phyloP scores from a whole-genome alignment of 1,139 yeast species.

The Scheffersomyces illinoinensis region DNA sequence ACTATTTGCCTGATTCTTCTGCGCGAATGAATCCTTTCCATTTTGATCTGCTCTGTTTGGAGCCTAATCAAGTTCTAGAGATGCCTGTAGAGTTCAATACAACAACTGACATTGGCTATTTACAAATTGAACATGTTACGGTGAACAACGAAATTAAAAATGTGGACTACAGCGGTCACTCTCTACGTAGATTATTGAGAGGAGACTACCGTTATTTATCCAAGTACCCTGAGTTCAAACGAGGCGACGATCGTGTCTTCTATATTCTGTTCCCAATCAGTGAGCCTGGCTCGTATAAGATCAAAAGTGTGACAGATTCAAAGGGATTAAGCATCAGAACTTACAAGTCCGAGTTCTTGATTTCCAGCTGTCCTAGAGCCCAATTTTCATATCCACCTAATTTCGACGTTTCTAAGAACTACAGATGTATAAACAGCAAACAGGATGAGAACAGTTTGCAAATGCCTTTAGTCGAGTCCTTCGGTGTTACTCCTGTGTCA shows the following conservation, averaged over 20 bases:
- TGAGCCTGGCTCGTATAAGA: slow-evolving; percentile 72
- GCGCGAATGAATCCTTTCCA: slow-evolving; percentile 80
- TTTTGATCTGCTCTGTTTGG: slow-evolving; percentile 60
- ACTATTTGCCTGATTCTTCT: slow-evolving; percentile 88
- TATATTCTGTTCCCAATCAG: slow-evolving; percentile 60
- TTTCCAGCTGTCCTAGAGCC: slow-evolving; percentile 80
- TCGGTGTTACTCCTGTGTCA: slow-evolving; percentile 77
- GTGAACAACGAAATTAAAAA: slow-evolving; percentile 50
- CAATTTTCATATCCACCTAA: slow-evolving; percentile 39
- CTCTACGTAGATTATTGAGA: slow-evolving; percentile 47
- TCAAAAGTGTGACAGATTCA: slow-evolving; percentile 64
- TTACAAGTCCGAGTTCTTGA: slow-evolving; percentile 61
- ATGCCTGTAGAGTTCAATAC: slow-evolving; percentile 85
- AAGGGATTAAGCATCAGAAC: slow-evolving; percentile 66
- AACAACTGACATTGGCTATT: slow-evolving; percentile 65
- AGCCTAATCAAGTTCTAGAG: slow-evolving; percentile 25
- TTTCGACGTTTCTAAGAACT: slow-evolving; percentile 23
- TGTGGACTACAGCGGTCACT: slow-evolving; percentile 57
- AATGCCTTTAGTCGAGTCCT: slow-evolving; percentile 51
- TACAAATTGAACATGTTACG: slow-evolving; percentile 66
- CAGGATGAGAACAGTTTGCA: slow-evolving; percentile 49
- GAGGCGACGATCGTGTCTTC: slow-evolving; percentile 34
- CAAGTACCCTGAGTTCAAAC: slow-evolving; percentile 19
- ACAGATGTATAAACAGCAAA: slow-evolving; percentile 56
- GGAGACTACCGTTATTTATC: slow-evolving; percentile 42